Evolutionary conservation across 768 basidiomycete species (phyloP), one percentile per base, ranked within the genome.

Genomic region (Porpolomopsis calyptriformis): DNA sequence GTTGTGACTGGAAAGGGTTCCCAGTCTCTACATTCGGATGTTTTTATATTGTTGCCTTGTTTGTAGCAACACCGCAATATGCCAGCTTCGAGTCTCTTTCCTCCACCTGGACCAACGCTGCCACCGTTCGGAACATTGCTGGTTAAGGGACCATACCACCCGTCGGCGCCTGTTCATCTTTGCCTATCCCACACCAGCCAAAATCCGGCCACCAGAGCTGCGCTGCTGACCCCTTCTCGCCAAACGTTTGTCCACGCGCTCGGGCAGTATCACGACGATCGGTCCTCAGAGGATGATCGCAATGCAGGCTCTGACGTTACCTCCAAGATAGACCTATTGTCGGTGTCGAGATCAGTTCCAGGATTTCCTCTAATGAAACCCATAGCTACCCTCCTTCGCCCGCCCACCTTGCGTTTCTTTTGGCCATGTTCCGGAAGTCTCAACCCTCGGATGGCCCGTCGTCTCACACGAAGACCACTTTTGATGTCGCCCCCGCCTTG

Each of bases 91-190:
- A n/a, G n/a, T n/a, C 62, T 63, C 29, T 49, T 54, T 40, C 55
- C 56, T 16, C 55, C 56, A 5, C 59, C 67, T 40, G 65, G 64
- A 2, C 72, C 74, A 14, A 38, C 55, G 6, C 60, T 84, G n/a
- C 82, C 84, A 3, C 53, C 52, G 1, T 84, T 77, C 62, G 62
- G 59, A 14, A 70, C 76, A 4, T 58, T 87, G n/a, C 64, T 88
- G 10, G 61, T 88, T 25, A 68, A 73, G 20, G 86, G 86, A 1
- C 48, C 65, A 0, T 82, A 78, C 56, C 78, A 76, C 42, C 61
- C 80, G 16, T 80, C 86, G 3, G 80, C 83, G 4, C 83, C 83
- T 3, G 64, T 89, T 40, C 78, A 84, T 51, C 66, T 87, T 27
- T 70, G 74, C 31, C 59, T 84, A 23, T 82, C 83, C 0, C 64